Evolutionary conservation across 2,329 filamentous ascomycete species (phyloP), one percentile per base, ranked within the genome.

Genomic region (Aspergillus ochraceus): DNA sequence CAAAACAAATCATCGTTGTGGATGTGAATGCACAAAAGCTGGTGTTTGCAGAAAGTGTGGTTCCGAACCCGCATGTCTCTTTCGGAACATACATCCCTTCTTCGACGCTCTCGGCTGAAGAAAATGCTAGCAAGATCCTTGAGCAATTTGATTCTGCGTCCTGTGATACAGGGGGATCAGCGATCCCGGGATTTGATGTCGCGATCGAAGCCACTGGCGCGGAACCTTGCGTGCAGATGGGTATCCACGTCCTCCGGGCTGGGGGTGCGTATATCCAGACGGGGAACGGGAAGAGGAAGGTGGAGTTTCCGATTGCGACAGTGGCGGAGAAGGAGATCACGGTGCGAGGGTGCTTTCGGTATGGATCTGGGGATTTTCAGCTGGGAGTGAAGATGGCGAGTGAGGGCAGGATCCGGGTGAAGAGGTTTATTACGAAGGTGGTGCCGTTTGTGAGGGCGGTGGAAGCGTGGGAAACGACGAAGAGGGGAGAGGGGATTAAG

Each of bases 11-110:
- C 24, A 85, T 84, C 3, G 85, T 87, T 47, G 82, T 84, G 14
- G 87, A 89, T 66, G 76, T 89, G 11, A 84, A 87, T 60, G 78
- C 79, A 39, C 83, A 84, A 2, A 85, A 86, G 9, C 81, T 89
- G 39, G 75, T 83, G 60, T 88, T 88, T 67, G 86, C 72, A 6
- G 11, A 60, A 19, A 17, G 24, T 60, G 50, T 8, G 60, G 60
- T 55, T 52, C 65, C 52, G 60, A 9, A 32, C 19, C 9, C 6
- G 36, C 10, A 19, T 42, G 26, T 62, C 19, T 45, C 46, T 10
- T 62, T 66, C 10, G 42, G 52, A 11, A 62, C 62, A 2, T 57
- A 54, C 17, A 59, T 67, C 26, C 61, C 66, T 2, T 58, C 59
- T 5, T 19, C 53, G 6, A 11, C 36, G 3, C 39, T 58, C 8